Percentiles rank a stretch among this genome's conserved stretches.
Conservation (phyloP, 257 asterid species). For the Solanum lignicaule region DNA sequence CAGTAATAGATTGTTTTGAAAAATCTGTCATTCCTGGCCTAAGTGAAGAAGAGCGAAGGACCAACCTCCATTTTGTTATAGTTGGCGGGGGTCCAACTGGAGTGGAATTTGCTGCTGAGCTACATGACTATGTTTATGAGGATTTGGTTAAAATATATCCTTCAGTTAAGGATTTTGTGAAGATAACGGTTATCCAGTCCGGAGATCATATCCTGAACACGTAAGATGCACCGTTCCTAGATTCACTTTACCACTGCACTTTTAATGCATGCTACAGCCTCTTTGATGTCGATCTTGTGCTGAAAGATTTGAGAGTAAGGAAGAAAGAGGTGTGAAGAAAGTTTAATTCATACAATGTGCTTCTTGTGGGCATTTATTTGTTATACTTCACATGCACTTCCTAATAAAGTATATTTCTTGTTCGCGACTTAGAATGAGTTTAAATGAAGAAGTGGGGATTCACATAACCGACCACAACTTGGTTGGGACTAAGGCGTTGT, state of each 20-base stretch:
- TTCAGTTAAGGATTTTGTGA: constrained; percentile 51
- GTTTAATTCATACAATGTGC: neutral
- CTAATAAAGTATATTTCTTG: neutral
- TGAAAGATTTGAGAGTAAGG: neutral
- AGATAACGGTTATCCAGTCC: constrained; percentile 88
- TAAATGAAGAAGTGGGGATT: neutral
- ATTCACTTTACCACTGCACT: neutral
- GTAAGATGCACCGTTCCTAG: constrained; percentile 27
- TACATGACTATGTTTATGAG: constrained; percentile 67
- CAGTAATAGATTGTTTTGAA: constrained; percentile 77
- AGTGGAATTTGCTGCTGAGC: constrained; percentile 76
- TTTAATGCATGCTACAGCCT: neutral
- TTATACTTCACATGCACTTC: neutral
- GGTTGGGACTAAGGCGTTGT: neutral
- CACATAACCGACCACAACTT: neutral
- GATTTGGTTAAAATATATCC: constrained; percentile 79
- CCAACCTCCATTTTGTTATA: constrained; percentile 79
- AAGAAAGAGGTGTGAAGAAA: neutral
- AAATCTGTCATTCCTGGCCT: constrained; percentile 66
- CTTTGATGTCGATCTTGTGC: neutral
- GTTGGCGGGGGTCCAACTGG: constrained; percentile 99
- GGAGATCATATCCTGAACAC: constrained; percentile 79
- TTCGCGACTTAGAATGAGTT: neutral
- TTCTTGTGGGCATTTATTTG: neutral
- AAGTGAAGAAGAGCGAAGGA: constrained; percentile 74